Percentiles rank a stretch among this genome's conserved stretches.
phyloP scores from a whole-genome alignment of 78 protist genomes.

The Dictyostelium purpureum region DNA sequence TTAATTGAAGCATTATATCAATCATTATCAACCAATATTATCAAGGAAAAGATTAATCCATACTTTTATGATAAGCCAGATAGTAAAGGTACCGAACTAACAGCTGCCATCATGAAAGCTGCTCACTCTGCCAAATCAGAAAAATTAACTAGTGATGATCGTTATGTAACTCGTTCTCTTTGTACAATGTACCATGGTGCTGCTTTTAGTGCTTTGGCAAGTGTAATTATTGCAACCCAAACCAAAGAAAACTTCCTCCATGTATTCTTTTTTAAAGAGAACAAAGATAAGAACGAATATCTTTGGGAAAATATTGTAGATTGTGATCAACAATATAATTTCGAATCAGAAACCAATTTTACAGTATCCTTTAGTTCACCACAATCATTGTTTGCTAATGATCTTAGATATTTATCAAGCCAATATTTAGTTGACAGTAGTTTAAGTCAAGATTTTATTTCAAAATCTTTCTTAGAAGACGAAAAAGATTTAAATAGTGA shows the following conservation, averaged over 20 bases:
- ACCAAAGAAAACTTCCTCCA: conserved; percentile 69
- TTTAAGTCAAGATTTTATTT: conserved; percentile 43
- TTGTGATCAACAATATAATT: conserved; percentile 22
- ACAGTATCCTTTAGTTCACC: background rate
- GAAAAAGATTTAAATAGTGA: background rate
- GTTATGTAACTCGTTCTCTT: conserved; percentile 30
- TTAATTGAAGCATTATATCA: conserved; percentile 50
- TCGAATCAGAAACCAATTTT: conserved; percentile 85
- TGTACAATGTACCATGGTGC: conserved; percentile 61
- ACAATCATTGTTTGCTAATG: conserved; percentile 1
- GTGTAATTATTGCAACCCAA: conserved; percentile 78
- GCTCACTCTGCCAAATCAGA: conserved; percentile 80
- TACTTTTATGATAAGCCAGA: conserved; percentile 38
- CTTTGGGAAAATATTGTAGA: conserved; percentile 87
- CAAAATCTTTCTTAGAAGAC: background rate
- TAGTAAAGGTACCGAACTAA: conserved; percentile 83
- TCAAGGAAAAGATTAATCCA: conserved; percentile 62
- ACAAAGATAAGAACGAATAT: conserved; percentile 71
- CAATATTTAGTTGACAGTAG: conserved; percentile 57
- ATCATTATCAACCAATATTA: conserved; percentile 19
- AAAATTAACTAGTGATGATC: conserved; percentile 36
- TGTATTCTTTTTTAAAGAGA: conserved; percentile 81
- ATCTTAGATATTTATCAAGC: conserved; percentile 50
- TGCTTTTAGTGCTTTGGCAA: conserved; percentile 81
- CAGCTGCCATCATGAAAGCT: conserved; percentile 68